These are phyloP conservation scores for Podaxis pistillaris DNA, from an alignment of 768 basidiomycete species.

Conservation along the genomic window DNA sequence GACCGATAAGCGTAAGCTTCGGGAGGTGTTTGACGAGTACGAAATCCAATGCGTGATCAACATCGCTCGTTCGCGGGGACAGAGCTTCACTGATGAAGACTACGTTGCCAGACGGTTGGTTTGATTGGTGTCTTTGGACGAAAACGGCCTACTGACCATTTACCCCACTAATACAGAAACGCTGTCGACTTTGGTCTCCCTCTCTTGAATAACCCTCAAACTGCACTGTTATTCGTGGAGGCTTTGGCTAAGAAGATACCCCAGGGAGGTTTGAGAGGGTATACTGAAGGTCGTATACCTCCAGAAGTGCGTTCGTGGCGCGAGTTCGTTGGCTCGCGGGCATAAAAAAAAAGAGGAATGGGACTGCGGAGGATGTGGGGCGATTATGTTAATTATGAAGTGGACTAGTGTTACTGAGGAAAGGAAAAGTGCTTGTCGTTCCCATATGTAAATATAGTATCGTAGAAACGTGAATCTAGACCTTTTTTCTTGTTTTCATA, in stretches of 20 bases:
- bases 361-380: background rate
- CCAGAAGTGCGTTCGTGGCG: constrained; percentile 91
- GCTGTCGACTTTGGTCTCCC: constrained; percentile 96
- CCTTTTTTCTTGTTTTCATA: background rate
- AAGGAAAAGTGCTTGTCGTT: background rate
- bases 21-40: constrained; percentile 91
- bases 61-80: constrained; percentile 77
- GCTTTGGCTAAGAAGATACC: constrained; percentile 83
- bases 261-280: constrained; percentile 70
- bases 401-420: background rate
- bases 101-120: constrained; percentile 90
- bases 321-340: constrained; percentile 78
- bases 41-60: constrained; percentile 96
- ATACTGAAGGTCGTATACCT: constrained; percentile 86
- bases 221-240: constrained; percentile 89
- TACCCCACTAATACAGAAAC: constrained; percentile 48
- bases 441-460: background rate
- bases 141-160: constrained; percentile 5
- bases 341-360: constrained; percentile 33
- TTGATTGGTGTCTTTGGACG: constrained; percentile 4
- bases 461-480: background rate
- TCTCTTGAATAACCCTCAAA: constrained; percentile 85
- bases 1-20: constrained; percentile 92
- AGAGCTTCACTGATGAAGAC: constrained; percentile 82
- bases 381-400: background rate